Base-by-base conservation (phyloP, 2,329 filamentous ascomycete species). In the Exutisphaerella laricina region DNA sequence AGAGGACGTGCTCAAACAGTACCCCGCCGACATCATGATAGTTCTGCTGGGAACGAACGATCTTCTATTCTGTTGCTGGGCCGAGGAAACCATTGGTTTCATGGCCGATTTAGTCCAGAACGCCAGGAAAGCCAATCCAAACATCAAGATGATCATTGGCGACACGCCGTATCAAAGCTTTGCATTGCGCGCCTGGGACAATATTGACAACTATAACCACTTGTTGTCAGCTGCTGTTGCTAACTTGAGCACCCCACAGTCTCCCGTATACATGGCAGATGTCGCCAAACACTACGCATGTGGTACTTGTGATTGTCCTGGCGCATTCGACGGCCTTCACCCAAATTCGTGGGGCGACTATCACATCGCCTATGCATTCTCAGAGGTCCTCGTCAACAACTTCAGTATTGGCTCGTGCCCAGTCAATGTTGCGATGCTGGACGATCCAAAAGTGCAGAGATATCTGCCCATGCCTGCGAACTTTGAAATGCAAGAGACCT, bases 341-440 rank as follows among this genome's bases (percentile, higher is more conserved):
- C 35, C 35, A 2, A 38, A 38, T n/a, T 23, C 35, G 7, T 26
- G 14, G 21, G 35, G 35, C 9, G 35, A 38, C 21, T 38, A 26
- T 17, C 14, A 26, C 14, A 29, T 38, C 16, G 35, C 35, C 13
- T 3, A 28, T 17, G 35, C 35, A 5, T 38, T 38, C 35, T 38
- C 35, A 14, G 14, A 38, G 9, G n/a, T 23, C 9, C 13, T 38
- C 3, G 35, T 38, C 6, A 3, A 33, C 8, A 26, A 3, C n/a
- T 38, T 38, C 22, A 23, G 35, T 6, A 26, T 26, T 18, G 35
- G 35, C 10, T 10, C 8, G 6, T 18, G 21, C 18, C 23, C 3
- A 3, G n/a, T 38, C 21, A 7, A 7, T 8, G 9, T 18, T 13
- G 22, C 35, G 14, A 2, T 10, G 9, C 9, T 28, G 12, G 23